phyloP scores from a whole-genome alignment of 768 basidiomycete species.

The Collybia sordida region DNA sequence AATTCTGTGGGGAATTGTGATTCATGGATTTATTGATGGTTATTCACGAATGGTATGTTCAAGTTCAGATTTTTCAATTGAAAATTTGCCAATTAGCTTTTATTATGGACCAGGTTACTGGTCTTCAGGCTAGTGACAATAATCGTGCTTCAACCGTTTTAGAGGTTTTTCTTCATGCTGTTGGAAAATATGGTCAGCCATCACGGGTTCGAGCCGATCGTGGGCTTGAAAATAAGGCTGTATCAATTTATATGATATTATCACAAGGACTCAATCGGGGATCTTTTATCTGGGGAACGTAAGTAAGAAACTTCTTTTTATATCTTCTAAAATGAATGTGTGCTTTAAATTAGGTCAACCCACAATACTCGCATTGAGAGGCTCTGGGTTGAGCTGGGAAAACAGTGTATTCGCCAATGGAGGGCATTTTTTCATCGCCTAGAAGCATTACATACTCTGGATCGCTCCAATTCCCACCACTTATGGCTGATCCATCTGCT shows the following conservation, averaged over 20 bases:
- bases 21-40: slow-evolving; percentile 24
- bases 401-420: slow-evolving; percentile 39
- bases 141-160: slow-evolving; percentile 28
- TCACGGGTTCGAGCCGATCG: slow-evolving; percentile 30
- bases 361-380: slow-evolving; percentile 43
- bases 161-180: slow-evolving; percentile 19
- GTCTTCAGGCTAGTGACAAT: slow-evolving; percentile 22
- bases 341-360: neutral
- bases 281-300: slow-evolving; percentile 35
- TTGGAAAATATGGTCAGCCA: slow-evolving; percentile 22
- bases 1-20: slow-evolving; percentile 26
- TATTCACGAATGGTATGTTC: slow-evolving; percentile 20
- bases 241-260: slow-evolving; percentile 34
- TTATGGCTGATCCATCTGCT: slow-evolving; percentile 44
- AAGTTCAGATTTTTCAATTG: neutral
- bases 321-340: too few relatives aligned
- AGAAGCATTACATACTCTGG: slow-evolving; percentile 31
- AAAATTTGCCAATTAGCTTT: too few relatives aligned
- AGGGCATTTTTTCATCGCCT: slow-evolving; percentile 38
- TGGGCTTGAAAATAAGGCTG: slow-evolving; percentile 32
- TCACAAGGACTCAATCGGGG: slow-evolving; percentile 24
- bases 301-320: too few relatives aligned
- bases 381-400: slow-evolving; percentile 43
- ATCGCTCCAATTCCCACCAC: slow-evolving; percentile 28
- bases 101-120: too few relatives aligned